Percentiles rank a stretch among this genome's conserved stretches.
Evolutionary conservation across 2,329 filamentous ascomycete genomes (phyloP).

Genomic region (Colletotrichum abscissum): DNA sequence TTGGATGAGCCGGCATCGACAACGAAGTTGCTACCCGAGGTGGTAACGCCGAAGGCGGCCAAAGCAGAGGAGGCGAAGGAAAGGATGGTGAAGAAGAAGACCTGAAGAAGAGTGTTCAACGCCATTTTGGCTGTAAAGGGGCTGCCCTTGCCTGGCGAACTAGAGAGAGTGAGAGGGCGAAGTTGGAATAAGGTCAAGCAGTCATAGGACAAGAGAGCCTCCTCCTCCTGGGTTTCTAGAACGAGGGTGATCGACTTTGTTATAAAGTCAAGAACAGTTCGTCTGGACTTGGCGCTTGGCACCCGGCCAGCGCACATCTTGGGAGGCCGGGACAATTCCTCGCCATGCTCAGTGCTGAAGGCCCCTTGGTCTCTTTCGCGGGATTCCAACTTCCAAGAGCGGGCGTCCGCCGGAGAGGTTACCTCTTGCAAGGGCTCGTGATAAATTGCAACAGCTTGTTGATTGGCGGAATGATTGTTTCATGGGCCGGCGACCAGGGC

Average conservation of each 20-base stretch:
- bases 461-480: slow-evolving; percentile 34
- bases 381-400: slow-evolving; percentile 3
- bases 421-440: slow-evolving; percentile 4
- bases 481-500: slow-evolving; percentile 18
- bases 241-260: slow-evolving; percentile 10
- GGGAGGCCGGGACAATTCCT: neutral
- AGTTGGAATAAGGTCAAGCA: slow-evolving; percentile 14
- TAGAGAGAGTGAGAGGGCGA: neutral
- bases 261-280: slow-evolving; percentile 2
- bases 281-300: slow-evolving; percentile 13
- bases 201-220: neutral
- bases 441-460: slow-evolving; percentile 14
- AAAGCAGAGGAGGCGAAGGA: slow-evolving; percentile 44
- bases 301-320: neutral
- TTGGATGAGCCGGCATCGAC: slow-evolving; percentile 61
- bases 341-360: neutral
- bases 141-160: slow-evolving; percentile 11
- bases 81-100: slow-evolving; percentile 40
- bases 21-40: slow-evolving; percentile 53
- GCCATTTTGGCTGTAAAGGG: slow-evolving; percentile 25
- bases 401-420: slow-evolving; percentile 11
- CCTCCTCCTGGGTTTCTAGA: neutral
- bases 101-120: slow-evolving; percentile 23
- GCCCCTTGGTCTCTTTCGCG: slow-evolving; percentile 4
- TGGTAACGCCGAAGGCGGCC: slow-evolving; percentile 55